phyloP scores from a whole-genome alignment of 1,139 yeast species.

The Sugiyamaella paludigena region DNA sequence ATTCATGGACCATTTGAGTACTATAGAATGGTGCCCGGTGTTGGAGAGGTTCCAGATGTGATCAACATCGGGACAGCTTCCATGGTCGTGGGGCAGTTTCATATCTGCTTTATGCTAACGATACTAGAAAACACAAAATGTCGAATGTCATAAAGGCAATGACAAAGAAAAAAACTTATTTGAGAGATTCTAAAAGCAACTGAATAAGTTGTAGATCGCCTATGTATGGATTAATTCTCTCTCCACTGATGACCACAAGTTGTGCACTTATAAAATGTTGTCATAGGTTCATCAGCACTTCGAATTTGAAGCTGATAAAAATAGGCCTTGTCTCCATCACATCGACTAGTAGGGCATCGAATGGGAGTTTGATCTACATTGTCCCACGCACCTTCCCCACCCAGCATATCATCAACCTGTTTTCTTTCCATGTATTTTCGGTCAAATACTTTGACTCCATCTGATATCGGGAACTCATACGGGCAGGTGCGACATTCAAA shows the following conservation, averaged over 20 bases:
- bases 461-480: slow-evolving; percentile 82
- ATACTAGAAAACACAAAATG: too few relatives aligned
- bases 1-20: too few relatives aligned
- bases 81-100: too few relatives aligned
- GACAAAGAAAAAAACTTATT: too few relatives aligned
- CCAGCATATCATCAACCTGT: slow-evolving; percentile 92
- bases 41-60: too few relatives aligned
- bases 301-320: slow-evolving; percentile 95
- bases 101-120: too few relatives aligned
- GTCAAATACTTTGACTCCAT: slow-evolving; percentile 73
- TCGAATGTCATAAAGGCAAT: too few relatives aligned
- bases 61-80: too few relatives aligned
- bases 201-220: too few relatives aligned
- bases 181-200: too few relatives aligned
- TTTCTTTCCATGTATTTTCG: slow-evolving; percentile 79
- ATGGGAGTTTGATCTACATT: slow-evolving; percentile 73
- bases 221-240: slow-evolving; percentile 56
- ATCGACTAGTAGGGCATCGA: slow-evolving; percentile 83
- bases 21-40: too few relatives aligned
- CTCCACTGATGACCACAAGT: slow-evolving; percentile 96
- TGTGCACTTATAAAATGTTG: slow-evolving; percentile 90
- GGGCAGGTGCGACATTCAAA: slow-evolving; percentile 94
- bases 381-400: slow-evolving; percentile 99
- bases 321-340: slow-evolving; percentile 90
- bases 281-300: slow-evolving; percentile 91